Conservation (phyloP, 331 rosid species). For the Quercus tomentella region DNA sequence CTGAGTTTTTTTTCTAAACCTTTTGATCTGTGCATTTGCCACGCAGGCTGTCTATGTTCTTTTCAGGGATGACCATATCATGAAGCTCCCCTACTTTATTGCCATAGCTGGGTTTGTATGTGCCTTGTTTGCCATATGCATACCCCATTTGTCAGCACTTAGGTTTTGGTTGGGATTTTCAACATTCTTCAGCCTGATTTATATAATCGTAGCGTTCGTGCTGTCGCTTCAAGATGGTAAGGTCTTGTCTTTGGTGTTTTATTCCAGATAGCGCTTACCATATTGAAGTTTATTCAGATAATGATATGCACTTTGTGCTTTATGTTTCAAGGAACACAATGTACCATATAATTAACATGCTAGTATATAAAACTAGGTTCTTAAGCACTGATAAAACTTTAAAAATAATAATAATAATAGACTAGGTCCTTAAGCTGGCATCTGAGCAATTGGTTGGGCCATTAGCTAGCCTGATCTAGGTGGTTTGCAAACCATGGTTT, state of each 20-base stretch:
- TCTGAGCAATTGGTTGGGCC: not conserved
- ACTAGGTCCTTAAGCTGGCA: not conserved
- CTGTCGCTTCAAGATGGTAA: conserved; percentile 77
- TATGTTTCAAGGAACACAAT: not conserved
- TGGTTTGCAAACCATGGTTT: not conserved
- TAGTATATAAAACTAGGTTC: not conserved
- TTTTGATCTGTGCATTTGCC: not conserved
- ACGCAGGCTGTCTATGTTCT: conserved; percentile 76
- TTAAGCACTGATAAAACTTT: too few species aligned
- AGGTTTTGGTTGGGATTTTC: conserved; percentile 89
- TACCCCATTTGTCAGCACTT: conserved; percentile 94
- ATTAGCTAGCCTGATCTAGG: not conserved
- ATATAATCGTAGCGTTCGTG: conserved; percentile 51
- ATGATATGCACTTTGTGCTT: not conserved
- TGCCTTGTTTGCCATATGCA: conserved; percentile 74
- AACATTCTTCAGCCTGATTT: conserved; percentile 65
- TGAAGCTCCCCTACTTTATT: conserved; percentile 86
- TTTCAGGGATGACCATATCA: conserved; percentile 49
- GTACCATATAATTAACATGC: not conserved
- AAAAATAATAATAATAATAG: too few species aligned
- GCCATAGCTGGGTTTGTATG: conserved; percentile 77
- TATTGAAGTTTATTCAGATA: not conserved
- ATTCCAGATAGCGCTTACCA: not conserved
- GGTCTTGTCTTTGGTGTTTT: conserved; percentile 8
- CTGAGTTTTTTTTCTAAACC: not conserved